Conservation (phyloP, 2,329 filamentous ascomycete species). For the Talaromyces sp. region DNA sequence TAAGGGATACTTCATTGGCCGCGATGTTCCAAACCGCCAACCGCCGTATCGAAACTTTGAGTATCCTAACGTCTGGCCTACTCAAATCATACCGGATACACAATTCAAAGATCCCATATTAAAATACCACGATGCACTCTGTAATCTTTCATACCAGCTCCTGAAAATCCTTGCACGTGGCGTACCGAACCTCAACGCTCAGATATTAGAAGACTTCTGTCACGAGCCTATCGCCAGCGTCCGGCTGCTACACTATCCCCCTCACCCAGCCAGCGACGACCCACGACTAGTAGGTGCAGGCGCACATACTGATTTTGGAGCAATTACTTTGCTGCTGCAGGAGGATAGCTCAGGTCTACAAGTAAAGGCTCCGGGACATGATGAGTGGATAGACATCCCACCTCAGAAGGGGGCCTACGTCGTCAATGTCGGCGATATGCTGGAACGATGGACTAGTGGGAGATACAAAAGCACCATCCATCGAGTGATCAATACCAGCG, state of each 20-base stretch:
- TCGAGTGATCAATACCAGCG: constrained; percentile 54
- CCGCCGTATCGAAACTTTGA: neutral
- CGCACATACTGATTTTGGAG: constrained; percentile 34
- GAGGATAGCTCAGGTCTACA: neutral
- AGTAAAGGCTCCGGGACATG: neutral
- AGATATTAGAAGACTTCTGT: constrained; percentile 24
- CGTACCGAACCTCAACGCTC: neutral
- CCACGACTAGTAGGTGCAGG: constrained; percentile 33
- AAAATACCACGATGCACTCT: neutral
- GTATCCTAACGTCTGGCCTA: neutral
- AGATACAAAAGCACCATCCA: constrained; percentile 46
- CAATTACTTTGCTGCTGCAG: constrained; percentile 45
- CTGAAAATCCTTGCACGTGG: neutral
- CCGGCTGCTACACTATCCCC: constrained; percentile 44
- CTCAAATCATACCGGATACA: neutral
- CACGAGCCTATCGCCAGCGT: constrained; percentile 40
- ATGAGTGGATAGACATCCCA: neutral
- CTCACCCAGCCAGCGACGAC: constrained; percentile 37
- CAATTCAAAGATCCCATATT: neutral
- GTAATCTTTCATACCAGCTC: neutral
- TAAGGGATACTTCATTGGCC: neutral
- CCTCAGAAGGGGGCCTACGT: neutral
- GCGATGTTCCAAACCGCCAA: neutral
- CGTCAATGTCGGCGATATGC: neutral
- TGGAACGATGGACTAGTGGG: neutral